phyloP scores from a whole-genome alignment of 495 filamentous ascomycete species.

The Neurospora sp. region DNA sequence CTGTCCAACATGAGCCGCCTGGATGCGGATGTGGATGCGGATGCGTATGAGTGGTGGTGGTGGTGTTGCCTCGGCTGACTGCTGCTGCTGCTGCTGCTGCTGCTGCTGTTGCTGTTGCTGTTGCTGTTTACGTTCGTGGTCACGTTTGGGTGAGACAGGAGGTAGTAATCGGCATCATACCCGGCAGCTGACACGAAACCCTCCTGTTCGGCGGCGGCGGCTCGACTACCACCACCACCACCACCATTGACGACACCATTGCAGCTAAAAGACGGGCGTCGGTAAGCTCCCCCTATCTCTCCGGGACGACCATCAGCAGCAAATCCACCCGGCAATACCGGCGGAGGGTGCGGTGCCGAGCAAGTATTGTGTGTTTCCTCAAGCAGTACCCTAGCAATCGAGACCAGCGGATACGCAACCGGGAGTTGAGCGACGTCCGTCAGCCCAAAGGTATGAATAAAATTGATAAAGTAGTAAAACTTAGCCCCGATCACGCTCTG shows the following conservation, averaged over 20 bases:
- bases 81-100: neutral
- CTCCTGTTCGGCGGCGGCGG: neutral
- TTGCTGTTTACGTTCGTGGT: neutral
- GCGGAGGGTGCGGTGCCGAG: neutral
- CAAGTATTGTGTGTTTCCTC: neutral
- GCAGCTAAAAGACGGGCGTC: neutral
- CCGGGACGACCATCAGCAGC: neutral
- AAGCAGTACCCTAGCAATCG: slow-evolving; percentile 4
- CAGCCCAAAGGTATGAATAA: slow-evolving; percentile 5
- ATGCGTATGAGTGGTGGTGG: neutral
- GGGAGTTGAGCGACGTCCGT: neutral
- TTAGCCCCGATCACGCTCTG: slow-evolving; percentile 6
- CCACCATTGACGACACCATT: neutral
- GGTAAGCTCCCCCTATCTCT: neutral
- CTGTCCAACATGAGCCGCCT: neutral
- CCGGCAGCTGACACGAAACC: neutral
- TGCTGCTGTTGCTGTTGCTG: neutral
- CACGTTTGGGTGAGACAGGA: neutral
- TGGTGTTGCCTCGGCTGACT: neutral
- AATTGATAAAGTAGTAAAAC: slow-evolving; percentile 12
- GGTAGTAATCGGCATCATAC: neutral
- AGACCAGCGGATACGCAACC: slow-evolving; percentile 1
- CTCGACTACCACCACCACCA: neutral
- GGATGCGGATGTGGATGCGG: neutral
- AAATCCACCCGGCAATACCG: neutral